Base-by-base conservation (phyloP, 768 basidiomycete species). In the Leccinum imitatum region DNA sequence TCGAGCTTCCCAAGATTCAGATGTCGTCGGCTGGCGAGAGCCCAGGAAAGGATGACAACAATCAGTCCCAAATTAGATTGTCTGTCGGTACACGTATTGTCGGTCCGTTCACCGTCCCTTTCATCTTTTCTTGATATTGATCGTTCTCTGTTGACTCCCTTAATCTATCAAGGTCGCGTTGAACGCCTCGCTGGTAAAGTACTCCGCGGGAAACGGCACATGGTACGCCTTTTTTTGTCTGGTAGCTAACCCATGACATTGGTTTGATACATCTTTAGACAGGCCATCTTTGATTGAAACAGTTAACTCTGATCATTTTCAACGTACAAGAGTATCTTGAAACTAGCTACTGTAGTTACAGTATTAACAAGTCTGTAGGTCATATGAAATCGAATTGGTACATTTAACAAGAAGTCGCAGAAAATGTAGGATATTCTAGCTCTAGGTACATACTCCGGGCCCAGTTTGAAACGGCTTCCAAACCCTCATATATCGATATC, bases 141-240 rank as follows among this genome's bases (percentile, higher is more conserved):
- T n/a, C 50, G 17, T 51, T n/a, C 50, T 51, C 21, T 25, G 50
- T 17, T 52, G 31, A 52, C 51, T 50, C 27, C 4, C 41, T 4
- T 9, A 19, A 33, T 11, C 13, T n/a, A 14, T n/a, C 27, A 33
- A 59, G 63, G 67, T 2, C 60, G 60, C 3, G 65, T 69, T 33
- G 57, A 68, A 54, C 62, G 51, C 4, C 35, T 67, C 3, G 62
- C 68, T 2, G 68, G 68, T 2, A 61, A 50, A 14, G 57, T 68
- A n/a, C n/a, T 70, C 0, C 68, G 47, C 35, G 68, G 64, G 3
- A 56, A 55, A 19, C 54, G 57, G 37, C 68, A 69, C 52, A 54
- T 67, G 46, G 67, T 63, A 23, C 9, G 54, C 3, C 3, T 23
- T 4, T 33, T 41, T 8, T 23, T 23, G 3, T 37, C 21, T 33